Conservation (phyloP, 306 rosid species). For the Gillenia trifoliata region DNA sequence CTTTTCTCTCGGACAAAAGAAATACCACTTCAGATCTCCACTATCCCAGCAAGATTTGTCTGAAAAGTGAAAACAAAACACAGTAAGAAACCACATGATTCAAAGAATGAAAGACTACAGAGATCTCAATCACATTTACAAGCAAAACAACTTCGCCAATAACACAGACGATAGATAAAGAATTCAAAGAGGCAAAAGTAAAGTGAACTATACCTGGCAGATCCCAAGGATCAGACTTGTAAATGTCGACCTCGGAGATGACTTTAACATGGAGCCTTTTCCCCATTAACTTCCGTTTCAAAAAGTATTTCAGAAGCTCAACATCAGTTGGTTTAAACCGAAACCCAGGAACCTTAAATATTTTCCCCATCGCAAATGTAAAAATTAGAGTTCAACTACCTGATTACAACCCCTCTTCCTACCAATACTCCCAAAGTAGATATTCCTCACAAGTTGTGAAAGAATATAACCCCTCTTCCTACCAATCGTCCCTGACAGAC, state of each 20-base stretch:
- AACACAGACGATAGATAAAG: not conserved
- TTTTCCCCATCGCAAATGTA: slow-evolving; percentile 21
- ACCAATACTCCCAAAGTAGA: not conserved
- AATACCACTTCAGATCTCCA: slow-evolving; percentile 70
- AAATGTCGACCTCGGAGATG: slow-evolving; percentile 58
- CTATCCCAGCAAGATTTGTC: slow-evolving; percentile 39
- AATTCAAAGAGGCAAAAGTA: not conserved
- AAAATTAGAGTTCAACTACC: not conserved
- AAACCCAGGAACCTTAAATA: slow-evolving; percentile 50
- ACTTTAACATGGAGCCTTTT: slow-evolving; percentile 24
- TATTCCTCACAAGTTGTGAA: slow-evolving; percentile 5
- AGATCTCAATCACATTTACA: no score
- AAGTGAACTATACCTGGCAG: slow-evolving; percentile 56
- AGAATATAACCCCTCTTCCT: not conserved
- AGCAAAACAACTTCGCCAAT: no score
- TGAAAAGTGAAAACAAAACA: slow-evolving; percentile 17
- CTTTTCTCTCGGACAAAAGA: slow-evolving; percentile 53
- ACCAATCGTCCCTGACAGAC: not conserved
- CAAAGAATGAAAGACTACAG: not conserved
- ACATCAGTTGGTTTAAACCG: slow-evolving; percentile 65
- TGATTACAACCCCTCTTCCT: not conserved
- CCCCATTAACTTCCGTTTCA: slow-evolving; percentile 52
- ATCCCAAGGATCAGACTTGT: slow-evolving; percentile 64
- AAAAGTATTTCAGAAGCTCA: slow-evolving; percentile 51
- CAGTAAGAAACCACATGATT: not conserved